A percentile compares a stretch with the other conserved stretches of the same genome.
Evolutionary conservation across 164 flowering plant species (phyloP).

Genomic region (Nymphaea colorata): DNA sequence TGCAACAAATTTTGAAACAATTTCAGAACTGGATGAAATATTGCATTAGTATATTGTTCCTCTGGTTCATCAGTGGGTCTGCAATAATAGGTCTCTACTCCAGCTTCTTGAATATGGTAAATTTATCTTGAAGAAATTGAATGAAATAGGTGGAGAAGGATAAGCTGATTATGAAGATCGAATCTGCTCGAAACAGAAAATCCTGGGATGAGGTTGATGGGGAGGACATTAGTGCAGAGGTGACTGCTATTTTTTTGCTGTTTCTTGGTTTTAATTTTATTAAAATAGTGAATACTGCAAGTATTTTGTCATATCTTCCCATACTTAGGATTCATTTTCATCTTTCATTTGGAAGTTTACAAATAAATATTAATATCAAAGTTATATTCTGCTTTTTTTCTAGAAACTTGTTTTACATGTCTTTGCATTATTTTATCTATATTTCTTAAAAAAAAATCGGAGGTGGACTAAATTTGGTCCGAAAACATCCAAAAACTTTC

Average conservation of each 20-base stretch:
- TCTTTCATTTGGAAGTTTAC: not conserved
- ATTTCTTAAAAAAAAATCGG: not conserved
- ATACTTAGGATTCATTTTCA: not conserved
- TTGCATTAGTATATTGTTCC: too few species aligned
- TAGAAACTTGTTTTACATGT: not conserved
- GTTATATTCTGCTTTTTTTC: not conserved
- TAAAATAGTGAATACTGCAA: too few species aligned
- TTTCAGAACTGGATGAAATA: too few species aligned
- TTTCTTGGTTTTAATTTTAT: too few species aligned
- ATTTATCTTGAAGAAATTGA: too few species aligned
- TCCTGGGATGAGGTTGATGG: conserved; percentile 73
- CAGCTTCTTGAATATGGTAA: not conserved
- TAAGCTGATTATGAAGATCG: conserved; percentile 58
- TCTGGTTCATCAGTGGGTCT: too few species aligned
- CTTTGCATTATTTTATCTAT: not conserved
- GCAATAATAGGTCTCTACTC: not conserved
- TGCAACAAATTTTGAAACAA: too few species aligned
- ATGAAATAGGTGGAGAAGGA: conserved; percentile 74
- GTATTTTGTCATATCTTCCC: too few species aligned
- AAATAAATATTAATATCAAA: too few species aligned
- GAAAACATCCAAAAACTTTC: not conserved
- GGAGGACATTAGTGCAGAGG: conserved; percentile 31
- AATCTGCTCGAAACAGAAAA: conserved; percentile 64
- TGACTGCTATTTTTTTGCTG: conserved; percentile 2
- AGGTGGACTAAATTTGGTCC: not conserved